Evolutionary conservation across 805 yeast genomes (phyloP).

Genomic region (Yamadazyma olivae): DNA sequence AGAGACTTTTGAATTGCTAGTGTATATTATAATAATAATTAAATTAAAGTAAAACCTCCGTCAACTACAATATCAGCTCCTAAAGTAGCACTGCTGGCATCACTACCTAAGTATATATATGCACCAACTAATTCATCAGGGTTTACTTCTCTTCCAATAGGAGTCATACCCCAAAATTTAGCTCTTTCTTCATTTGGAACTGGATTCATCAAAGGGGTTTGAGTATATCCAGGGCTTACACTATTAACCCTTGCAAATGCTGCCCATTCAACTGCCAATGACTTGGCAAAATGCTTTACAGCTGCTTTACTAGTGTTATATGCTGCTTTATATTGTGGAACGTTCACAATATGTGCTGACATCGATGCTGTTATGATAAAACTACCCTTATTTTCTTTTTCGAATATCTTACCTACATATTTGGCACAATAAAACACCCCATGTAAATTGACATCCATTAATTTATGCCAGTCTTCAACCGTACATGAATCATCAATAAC

Average conservation of each 20-base stretch:
- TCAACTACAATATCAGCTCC: slow-evolving; percentile 45
- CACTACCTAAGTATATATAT: slow-evolving; percentile 41
- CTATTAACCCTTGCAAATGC: slow-evolving; percentile 38
- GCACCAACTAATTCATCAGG: slow-evolving; percentile 45
- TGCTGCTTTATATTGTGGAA: slow-evolving; percentile 39
- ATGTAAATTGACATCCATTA: slow-evolving; percentile 27
- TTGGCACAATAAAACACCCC: slow-evolving; percentile 31
- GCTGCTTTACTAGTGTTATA: slow-evolving; percentile 44
- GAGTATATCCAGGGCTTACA: slow-evolving; percentile 34
- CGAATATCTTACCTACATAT: slow-evolving; percentile 26
- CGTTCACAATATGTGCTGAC: slow-evolving; percentile 39
- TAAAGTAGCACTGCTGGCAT: slow-evolving; percentile 42
- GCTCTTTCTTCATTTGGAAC: slow-evolving; percentile 31
- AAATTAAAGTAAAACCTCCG: slow-evolving; percentile 40
- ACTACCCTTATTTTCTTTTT: slow-evolving; percentile 26
- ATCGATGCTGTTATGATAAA: slow-evolving; percentile 37
- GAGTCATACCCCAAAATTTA: slow-evolving; percentile 41
- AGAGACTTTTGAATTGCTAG: too few relatives aligned
- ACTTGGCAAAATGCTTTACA: slow-evolving; percentile 32
- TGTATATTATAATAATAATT: too few relatives aligned
- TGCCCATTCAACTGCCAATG: slow-evolving; percentile 42
- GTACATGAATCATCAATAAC: slow-evolving; percentile 22
- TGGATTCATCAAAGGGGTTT: slow-evolving; percentile 17
- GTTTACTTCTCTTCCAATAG: slow-evolving; percentile 43
- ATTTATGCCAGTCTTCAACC: slow-evolving; percentile 21